A percentile compares a stretch with the other conserved stretches of the same genome.
These are phyloP conservation scores for Aspergillus ustus DNA, from an alignment of 2,329 filamentous ascomycete genomes.

Conservation along the genomic window DNA sequence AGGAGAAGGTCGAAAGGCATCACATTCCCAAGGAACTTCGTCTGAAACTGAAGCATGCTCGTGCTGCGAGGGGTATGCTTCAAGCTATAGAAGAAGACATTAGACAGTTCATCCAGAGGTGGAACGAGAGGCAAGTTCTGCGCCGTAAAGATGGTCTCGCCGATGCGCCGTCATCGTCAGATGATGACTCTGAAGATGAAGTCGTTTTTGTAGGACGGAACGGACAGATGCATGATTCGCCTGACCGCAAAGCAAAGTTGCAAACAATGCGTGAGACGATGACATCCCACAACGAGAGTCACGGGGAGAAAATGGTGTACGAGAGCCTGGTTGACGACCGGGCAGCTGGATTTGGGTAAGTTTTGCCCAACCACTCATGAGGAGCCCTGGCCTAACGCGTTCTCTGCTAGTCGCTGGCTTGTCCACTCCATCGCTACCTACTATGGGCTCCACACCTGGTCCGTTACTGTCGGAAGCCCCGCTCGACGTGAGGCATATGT, in stretches of 20 bases:
- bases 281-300: conserved; percentile 44
- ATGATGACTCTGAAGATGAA: conserved; percentile 73
- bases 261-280: conserved; percentile 49
- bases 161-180: conserved; percentile 45
- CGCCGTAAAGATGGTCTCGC: conserved; percentile 52
- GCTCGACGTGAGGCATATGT: conserved; percentile 82
- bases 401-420: conserved; percentile 73
- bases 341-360: conserved; percentile 79
- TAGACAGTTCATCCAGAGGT: conserved; percentile 70
- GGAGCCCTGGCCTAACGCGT: conserved; percentile 19
- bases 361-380: conserved; percentile 9
- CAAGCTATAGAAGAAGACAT: conserved; percentile 86
- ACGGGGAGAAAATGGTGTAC: conserved; percentile 74
- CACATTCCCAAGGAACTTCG: conserved; percentile 79
- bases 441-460: conserved; percentile 85
- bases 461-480: conserved; percentile 72
- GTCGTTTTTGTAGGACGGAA: conserved; percentile 85
- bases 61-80: conserved; percentile 78
- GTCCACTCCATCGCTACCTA: conserved; percentile 91
- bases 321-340: conserved; percentile 77
- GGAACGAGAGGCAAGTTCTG: conserved; percentile 58
- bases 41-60: conserved; percentile 76
- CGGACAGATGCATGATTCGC: conserved; percentile 65
- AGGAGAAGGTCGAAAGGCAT: conserved; percentile 35
- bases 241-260: conserved; percentile 57